Conservation (phyloP, 305 asterid genomes). For the Fraxinus sp. region DNA sequence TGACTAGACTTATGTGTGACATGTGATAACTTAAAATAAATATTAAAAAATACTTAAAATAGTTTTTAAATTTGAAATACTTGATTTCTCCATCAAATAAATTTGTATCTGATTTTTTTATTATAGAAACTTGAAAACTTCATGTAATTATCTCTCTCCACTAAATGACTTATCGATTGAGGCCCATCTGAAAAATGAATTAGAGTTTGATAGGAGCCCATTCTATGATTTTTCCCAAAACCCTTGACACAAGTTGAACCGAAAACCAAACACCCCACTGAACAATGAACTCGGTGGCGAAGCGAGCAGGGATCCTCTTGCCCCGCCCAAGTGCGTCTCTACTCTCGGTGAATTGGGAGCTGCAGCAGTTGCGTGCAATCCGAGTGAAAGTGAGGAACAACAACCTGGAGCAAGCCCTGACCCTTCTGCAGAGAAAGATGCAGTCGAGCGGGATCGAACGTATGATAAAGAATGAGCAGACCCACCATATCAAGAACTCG, state of each 20-base stretch:
- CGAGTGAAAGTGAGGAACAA: constrained; percentile 59
- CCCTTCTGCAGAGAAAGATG: constrained; percentile 72
- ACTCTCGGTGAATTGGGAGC: constrained; percentile 28
- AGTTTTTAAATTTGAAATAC: no score
- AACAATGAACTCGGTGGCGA: constrained; percentile 38
- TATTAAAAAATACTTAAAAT: no score
- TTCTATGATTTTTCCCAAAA: background rate
- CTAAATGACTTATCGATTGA: no score
- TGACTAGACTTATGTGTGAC: no score
- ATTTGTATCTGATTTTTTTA: background rate
- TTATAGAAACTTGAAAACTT: background rate
- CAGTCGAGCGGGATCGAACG: constrained; percentile 81
- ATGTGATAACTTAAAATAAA: no score
- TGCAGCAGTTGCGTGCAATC: constrained; percentile 69
- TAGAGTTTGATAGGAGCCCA: background rate
- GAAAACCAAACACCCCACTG: background rate
- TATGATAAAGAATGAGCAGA: constrained; percentile 61
- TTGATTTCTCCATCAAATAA: background rate
- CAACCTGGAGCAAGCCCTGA: constrained; percentile 57
- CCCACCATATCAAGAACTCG: constrained; percentile 64
- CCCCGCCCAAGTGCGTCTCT: constrained; percentile 8
- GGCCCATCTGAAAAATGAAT: background rate
- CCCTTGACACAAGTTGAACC: background rate
- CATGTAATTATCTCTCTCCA: no score
- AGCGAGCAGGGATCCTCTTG: constrained; percentile 28